Evolutionary conservation across 163 green algal genomes (phyloP).

Genomic region (Chlorella variabilis): DNA sequence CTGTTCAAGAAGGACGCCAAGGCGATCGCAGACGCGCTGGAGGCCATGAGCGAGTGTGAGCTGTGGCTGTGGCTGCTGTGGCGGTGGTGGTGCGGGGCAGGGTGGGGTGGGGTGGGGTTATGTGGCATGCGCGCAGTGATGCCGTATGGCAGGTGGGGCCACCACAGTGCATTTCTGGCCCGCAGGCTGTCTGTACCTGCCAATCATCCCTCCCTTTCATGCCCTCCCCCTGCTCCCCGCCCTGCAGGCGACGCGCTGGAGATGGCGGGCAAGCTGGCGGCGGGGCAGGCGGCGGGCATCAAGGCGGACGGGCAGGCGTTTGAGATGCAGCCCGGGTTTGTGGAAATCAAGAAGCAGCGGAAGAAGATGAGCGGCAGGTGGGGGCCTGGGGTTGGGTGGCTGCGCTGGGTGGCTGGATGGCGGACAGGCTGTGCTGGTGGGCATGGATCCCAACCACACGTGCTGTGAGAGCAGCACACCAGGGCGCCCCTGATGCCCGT

Average conservation of each 20-base stretch:
- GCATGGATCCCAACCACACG: too few relatives aligned
- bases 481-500: not conserved
- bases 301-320: conserved; percentile 53
- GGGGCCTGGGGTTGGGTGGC: not conserved
- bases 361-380: conserved; percentile 79
- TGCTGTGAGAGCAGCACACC: not conserved
- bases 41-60: conserved; percentile 62
- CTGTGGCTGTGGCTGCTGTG: not conserved
- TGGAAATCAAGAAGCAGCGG: conserved; percentile 78
- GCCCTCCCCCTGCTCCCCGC: too few relatives aligned
- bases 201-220: too few relatives aligned
- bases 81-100: not conserved
- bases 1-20: conserved; percentile 93
- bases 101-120: too few relatives aligned
- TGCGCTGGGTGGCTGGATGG: not conserved
- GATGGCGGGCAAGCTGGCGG: conserved; percentile 75
- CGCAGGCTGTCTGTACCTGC: not conserved
- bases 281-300: conserved; percentile 52
- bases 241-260: conserved; percentile 62
- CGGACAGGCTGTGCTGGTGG: too few relatives aligned
- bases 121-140: too few relatives aligned
- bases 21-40: conserved; percentile 79
- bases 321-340: conserved; percentile 68
- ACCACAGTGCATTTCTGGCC: not conserved
- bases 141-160: too few relatives aligned